Evolutionary conservation across 1,139 yeast genomes (phyloP).

Genomic region (Candida albicans): DNA sequence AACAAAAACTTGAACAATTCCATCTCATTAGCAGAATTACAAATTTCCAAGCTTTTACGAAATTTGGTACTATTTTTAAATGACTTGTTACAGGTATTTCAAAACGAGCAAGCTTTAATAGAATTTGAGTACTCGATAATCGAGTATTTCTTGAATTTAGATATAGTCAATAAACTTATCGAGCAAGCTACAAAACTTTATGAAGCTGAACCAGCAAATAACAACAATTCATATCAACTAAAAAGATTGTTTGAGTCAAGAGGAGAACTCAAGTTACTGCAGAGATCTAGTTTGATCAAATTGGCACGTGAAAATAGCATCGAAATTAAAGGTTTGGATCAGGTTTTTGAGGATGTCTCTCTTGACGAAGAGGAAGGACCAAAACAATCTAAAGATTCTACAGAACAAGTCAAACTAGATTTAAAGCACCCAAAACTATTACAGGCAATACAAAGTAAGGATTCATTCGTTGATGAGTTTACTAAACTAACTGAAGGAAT

Average conservation of each 20-base stretch:
- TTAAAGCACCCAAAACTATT: conserved; percentile 4
- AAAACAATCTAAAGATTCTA: neutral
- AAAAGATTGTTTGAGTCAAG: conserved; percentile 40
- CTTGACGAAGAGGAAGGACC: conserved; percentile 16
- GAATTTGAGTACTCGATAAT: conserved; percentile 34
- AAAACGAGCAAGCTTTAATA: conserved; percentile 15
- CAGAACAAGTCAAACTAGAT: neutral
- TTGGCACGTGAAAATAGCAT: conserved; percentile 37
- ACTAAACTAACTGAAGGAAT: conserved; percentile 43
- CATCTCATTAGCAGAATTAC: conserved; percentile 33
- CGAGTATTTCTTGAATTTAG: conserved; percentile 32
- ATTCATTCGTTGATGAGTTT: conserved; percentile 22
- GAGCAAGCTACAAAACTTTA: conserved; percentile 8
- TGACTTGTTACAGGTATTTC: conserved; percentile 30
- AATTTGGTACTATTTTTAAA: conserved; percentile 37
- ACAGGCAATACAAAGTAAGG: conserved; percentile 11
- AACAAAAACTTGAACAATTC: conserved; percentile 22
- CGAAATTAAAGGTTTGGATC: conserved; percentile 28
- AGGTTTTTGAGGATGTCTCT: conserved; percentile 25
- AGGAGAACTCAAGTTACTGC: conserved; percentile 48
- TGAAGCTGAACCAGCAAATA: conserved; percentile 7
- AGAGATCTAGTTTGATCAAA: conserved; percentile 41
- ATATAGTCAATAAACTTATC: conserved; percentile 24
- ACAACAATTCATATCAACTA: conserved; percentile 17
- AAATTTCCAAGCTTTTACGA: conserved; percentile 34